A percentile compares a stretch with the other conserved stretches of the same genome.
Conservation (phyloP, 805 yeast species). For the Candida glaebosa region DNA sequence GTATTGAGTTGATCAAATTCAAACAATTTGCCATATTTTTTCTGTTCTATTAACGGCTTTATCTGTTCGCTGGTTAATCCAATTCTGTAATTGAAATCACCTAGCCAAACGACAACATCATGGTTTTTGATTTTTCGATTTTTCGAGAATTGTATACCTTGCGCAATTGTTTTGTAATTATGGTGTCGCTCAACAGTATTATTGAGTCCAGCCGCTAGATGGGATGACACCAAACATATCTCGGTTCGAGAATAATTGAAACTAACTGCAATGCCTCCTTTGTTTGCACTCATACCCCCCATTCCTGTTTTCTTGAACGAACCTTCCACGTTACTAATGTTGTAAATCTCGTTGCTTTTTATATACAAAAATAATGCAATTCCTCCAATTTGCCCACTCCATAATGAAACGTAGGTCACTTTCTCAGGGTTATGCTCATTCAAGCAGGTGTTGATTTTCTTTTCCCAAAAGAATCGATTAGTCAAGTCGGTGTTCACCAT, state of each 20-base stretch:
- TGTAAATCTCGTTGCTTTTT: slow-evolving; percentile 47
- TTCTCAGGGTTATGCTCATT: slow-evolving; percentile 31
- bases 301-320: slow-evolving; percentile 86
- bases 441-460: slow-evolving; percentile 49
- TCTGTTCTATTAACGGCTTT: slow-evolving; percentile 46
- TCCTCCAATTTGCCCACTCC: slow-evolving; percentile 87
- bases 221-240: slow-evolving; percentile 79
- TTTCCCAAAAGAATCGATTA: slow-evolving; percentile 63
- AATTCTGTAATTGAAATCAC: slow-evolving; percentile 89
- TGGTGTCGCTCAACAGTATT: slow-evolving; percentile 80
- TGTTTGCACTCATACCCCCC: slow-evolving; percentile 82
- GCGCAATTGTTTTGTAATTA: slow-evolving; percentile 76
- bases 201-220: slow-evolving; percentile 89
- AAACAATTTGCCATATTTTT: slow-evolving; percentile 49
- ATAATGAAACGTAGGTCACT: slow-evolving; percentile 52
- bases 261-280: slow-evolving; percentile 77
- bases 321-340: slow-evolving; percentile 62
- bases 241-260: slow-evolving; percentile 62
- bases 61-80: slow-evolving; percentile 70
- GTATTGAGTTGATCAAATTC: slow-evolving; percentile 73
- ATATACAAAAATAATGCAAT: slow-evolving; percentile 68
- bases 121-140: slow-evolving; percentile 57
- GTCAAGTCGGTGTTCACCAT: slow-evolving; percentile 74
- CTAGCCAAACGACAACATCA: slow-evolving; percentile 88
- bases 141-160: slow-evolving; percentile 62